A percentile compares a stretch with the other conserved stretches of the same genome.
Conservation (phyloP, 2,329 filamentous ascomycete species). For the Fusarium coffeatum region DNA sequence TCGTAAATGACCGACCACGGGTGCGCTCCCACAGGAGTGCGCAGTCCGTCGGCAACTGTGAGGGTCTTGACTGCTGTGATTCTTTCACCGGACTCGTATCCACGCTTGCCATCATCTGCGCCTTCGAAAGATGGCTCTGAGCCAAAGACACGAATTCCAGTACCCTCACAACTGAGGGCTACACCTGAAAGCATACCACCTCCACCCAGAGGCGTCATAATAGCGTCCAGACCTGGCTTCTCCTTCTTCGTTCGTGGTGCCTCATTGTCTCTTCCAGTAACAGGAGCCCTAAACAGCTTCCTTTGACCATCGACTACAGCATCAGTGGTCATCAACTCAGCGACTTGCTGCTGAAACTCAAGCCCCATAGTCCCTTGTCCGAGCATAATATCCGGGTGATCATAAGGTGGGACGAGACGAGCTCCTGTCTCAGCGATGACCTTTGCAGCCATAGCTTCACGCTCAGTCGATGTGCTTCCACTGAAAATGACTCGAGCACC, state of each 20-base stretch:
- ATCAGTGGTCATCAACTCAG: conserved; percentile 58
- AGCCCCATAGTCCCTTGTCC: conserved; percentile 92
- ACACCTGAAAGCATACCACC: conserved; percentile 89
- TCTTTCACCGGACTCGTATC: conserved; percentile 71
- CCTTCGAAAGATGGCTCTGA: conserved; percentile 86
- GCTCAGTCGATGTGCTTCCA: conserved; percentile 82
- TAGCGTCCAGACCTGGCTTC: conserved; percentile 67
- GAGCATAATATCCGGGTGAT: conserved; percentile 90
- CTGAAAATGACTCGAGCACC: conserved; percentile 84
- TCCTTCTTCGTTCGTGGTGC: conserved; percentile 19
- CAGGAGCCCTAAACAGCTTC: conserved; percentile 31
- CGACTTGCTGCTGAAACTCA: conserved; percentile 82
- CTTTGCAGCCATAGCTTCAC: conserved; percentile 78
- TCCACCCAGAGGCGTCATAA: conserved; percentile 87
- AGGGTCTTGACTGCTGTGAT: conserved; percentile 77
- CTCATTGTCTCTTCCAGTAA: conserved; percentile 38
- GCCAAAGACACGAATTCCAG: conserved; percentile 82
- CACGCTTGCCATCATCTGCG: conserved; percentile 83
- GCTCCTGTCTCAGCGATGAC: conserved; percentile 80
- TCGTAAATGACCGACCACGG: conserved; percentile 85
- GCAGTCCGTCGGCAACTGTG: conserved; percentile 89
- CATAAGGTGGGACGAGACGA: conserved; percentile 87
- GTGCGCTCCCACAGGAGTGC: conserved; percentile 80
- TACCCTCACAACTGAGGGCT: conserved; percentile 79
- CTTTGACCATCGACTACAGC: conserved; percentile 33